A percentile compares a stretch with the other conserved stretches of the same genome.
These are phyloP conservation scores for Xylaria bambusicola DNA, from an alignment of 495 filamentous ascomycete genomes.

Conservation along the genomic window DNA sequence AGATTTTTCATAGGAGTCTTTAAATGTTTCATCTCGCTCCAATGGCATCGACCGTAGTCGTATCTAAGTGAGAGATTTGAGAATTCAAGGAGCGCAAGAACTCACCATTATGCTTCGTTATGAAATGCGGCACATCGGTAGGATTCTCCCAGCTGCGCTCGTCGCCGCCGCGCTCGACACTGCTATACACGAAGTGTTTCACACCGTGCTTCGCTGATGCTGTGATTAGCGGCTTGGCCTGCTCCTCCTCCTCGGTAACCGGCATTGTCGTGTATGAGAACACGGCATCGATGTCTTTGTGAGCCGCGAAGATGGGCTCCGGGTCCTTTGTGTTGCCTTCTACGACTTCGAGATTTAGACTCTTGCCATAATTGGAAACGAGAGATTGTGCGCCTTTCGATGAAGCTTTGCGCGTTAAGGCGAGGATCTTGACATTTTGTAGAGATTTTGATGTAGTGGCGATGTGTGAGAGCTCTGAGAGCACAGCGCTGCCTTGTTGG, in stretches of 20 bases:
- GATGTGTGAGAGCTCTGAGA: slow-evolving; percentile 55
- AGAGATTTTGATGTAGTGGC: slow-evolving; percentile 17
- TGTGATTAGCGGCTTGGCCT: slow-evolving; percentile 66
- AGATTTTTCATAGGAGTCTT: no score
- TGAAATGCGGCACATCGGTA: slow-evolving; percentile 65
- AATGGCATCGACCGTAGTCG: no score
- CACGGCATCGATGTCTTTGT: slow-evolving; percentile 47
- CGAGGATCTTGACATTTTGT: slow-evolving; percentile 61
- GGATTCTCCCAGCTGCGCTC: slow-evolving; percentile 52
- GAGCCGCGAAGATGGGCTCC: slow-evolving; percentile 53
- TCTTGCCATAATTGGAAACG: slow-evolving; percentile 39
- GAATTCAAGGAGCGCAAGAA: slow-evolving; percentile 42
- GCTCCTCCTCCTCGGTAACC: slow-evolving; percentile 51
- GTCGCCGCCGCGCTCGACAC: slow-evolving; percentile 68
- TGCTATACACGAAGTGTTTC: slow-evolving; percentile 64
- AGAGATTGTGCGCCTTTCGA: slow-evolving; percentile 53
- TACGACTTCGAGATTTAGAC: slow-evolving; percentile 50
- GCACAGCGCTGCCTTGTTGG: slow-evolving; percentile 66
- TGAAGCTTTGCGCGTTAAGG: slow-evolving; percentile 63
- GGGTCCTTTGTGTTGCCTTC: slow-evolving; percentile 59
- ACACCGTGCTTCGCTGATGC: slow-evolving; percentile 53
- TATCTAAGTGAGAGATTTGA: no score
- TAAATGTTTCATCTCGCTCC: no score
- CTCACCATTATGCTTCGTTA: slow-evolving; percentile 66
- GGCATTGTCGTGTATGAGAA: slow-evolving; percentile 53